phyloP scores from a whole-genome alignment of 1,284 basidiomycete genomes.

The Schizophyllum commune region DNA sequence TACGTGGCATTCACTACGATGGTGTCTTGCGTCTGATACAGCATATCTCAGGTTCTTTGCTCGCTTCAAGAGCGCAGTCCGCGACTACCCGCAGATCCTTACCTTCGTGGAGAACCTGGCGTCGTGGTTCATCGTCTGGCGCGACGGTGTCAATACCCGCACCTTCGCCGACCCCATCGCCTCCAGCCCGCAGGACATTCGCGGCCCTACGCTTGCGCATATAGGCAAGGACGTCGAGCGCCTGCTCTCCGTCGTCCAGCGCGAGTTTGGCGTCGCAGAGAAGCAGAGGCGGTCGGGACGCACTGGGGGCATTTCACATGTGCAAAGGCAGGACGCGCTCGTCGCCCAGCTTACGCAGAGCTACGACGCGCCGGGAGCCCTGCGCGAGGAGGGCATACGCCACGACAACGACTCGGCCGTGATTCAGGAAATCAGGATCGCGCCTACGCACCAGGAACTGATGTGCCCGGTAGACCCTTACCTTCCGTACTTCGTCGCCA shows the following conservation, averaged over 20 bases:
- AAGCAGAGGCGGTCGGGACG: constrained; percentile 7
- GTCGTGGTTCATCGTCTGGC: constrained; percentile 42
- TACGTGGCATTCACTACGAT: constrained; percentile 21
- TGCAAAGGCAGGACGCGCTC: constrained; percentile 22
- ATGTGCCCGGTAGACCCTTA: constrained; percentile 37
- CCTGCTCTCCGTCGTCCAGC: constrained; percentile 38
- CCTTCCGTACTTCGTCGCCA: constrained; percentile 48
- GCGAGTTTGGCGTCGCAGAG: constrained; percentile 27
- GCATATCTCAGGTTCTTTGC: constrained; percentile 38
- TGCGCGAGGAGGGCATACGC: constrained; percentile 35
- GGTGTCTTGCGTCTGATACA: neutral
- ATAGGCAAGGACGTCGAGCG: constrained; percentile 31
- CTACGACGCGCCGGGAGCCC: constrained; percentile 27
- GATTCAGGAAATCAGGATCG: constrained; percentile 50
- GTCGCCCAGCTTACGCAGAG: constrained; percentile 29
- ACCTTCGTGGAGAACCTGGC: constrained; percentile 33
- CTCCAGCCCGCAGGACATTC: constrained; percentile 27
- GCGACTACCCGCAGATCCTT: constrained; percentile 37
- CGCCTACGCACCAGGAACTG: constrained; percentile 59
- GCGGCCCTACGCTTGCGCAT: constrained; percentile 31
- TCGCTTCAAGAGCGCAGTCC: constrained; percentile 50
- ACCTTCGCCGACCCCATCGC: constrained; percentile 27
- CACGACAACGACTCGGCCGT: constrained; percentile 60
- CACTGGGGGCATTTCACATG: neutral
- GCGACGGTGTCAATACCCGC: constrained; percentile 24